Evolutionary conservation across 768 basidiomycete species (phyloP).

Genomic region (Serendipita indica): DNA sequence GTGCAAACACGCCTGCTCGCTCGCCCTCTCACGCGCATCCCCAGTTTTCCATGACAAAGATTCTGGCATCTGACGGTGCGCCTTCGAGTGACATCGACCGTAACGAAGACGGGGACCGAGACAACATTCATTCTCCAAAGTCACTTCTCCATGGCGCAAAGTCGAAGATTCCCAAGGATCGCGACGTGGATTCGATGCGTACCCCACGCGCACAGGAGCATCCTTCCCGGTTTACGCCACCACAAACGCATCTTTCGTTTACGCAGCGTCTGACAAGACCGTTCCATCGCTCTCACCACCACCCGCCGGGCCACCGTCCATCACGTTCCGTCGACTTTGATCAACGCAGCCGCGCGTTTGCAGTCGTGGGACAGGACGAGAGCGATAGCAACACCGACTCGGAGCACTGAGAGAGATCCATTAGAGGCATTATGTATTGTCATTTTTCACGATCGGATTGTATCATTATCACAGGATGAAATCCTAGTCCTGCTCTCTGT

Average conservation of each 20-base stretch:
- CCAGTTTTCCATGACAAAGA: not conserved
- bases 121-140: conserved; percentile 33
- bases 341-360: conserved; percentile 41
- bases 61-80: not conserved
- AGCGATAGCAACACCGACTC: conserved; percentile 58
- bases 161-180: conserved; percentile 45
- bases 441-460: too few relatives aligned
- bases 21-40: too few relatives aligned
- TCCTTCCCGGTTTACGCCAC: not conserved
- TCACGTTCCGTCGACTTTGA: conserved; percentile 14
- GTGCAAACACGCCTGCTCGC: conserved; percentile 9
- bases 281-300: conserved; percentile 12
- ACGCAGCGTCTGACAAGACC: conserved; percentile 8
- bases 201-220: conserved; percentile 40
- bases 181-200: conserved; percentile 39
- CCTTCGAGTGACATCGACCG: not conserved
- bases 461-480: too few relatives aligned
- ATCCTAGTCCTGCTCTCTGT: not conserved
- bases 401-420: not conserved
- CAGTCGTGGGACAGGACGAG: conserved; percentile 79
- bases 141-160: conserved; percentile 28
- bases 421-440: too few relatives aligned
- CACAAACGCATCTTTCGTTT: not conserved
- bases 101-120: conserved; percentile 34
- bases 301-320: not conserved